These are phyloP conservation scores for Pisolithus tinctorius DNA, from an alignment of 768 basidiomycete genomes.

Conservation along the genomic window DNA sequence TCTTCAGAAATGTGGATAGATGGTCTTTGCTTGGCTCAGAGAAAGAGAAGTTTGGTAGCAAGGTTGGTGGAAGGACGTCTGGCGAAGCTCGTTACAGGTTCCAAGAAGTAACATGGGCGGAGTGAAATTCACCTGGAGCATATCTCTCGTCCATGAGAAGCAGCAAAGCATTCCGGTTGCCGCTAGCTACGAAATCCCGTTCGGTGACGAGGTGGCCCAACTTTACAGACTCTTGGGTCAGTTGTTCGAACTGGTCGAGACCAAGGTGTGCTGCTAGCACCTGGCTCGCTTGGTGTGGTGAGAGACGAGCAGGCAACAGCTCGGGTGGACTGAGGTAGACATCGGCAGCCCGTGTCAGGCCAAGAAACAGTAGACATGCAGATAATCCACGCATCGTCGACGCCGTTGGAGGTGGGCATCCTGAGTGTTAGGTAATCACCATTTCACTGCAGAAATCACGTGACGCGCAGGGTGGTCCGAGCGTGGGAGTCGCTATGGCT, in stretches of 20 bases:
- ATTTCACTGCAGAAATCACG: not conserved
- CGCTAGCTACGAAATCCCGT: constrained; percentile 52
- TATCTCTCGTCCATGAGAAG: constrained; percentile 51
- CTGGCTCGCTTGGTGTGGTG: constrained; percentile 49
- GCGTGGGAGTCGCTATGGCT: constrained; percentile 36
- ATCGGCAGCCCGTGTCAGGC: constrained; percentile 42
- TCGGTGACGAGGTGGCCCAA: constrained; percentile 23
- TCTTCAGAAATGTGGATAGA: constrained; percentile 47
- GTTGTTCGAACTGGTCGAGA: constrained; percentile 57
- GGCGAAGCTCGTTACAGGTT: not conserved
- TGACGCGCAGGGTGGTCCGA: constrained; percentile 28
- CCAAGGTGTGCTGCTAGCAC: constrained; percentile 64
- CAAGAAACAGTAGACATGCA: constrained; percentile 21
- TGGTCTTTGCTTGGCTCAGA: constrained; percentile 24
- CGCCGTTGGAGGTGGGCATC: not conserved
- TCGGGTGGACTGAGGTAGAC: constrained; percentile 53
- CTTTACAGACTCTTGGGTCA: constrained; percentile 30
- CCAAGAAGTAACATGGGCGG: not conserved
- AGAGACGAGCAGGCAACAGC: constrained; percentile 33
- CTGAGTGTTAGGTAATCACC: not conserved
- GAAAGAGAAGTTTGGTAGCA: constrained; percentile 44
- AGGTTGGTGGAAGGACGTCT: constrained; percentile 54
- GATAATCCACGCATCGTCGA: constrained; percentile 17
- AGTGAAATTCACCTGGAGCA: constrained; percentile 41
- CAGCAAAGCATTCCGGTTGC: constrained; percentile 43